A percentile compares a stretch with the other conserved stretches of the same genome.
phyloP scores from a whole-genome alignment of 495 filamentous ascomycete species.

The Copromyces sp. region DNA sequence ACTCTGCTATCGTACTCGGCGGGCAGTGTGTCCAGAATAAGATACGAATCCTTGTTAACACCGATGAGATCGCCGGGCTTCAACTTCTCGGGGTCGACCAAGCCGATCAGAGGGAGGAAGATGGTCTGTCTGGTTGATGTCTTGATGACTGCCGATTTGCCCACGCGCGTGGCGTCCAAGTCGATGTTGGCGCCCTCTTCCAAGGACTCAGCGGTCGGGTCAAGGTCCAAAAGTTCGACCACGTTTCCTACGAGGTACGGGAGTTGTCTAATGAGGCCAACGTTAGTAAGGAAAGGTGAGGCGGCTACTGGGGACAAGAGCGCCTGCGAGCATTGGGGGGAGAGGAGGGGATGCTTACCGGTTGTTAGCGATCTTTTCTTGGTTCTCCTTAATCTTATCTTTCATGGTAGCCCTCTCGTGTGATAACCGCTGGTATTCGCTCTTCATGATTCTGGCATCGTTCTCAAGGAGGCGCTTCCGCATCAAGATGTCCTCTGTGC shows the following conservation, averaged over 20 bases:
- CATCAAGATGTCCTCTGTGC: slow-evolving; percentile 88
- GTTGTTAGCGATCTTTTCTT: slow-evolving; percentile 98
- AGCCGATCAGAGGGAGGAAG: slow-evolving; percentile 93
- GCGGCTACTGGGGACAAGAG: slow-evolving; percentile 2
- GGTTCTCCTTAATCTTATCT: slow-evolving; percentile 98
- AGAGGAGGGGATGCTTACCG: slow-evolving; percentile 45
- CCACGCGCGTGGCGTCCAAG: slow-evolving; percentile 89
- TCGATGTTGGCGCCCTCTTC: slow-evolving; percentile 99
- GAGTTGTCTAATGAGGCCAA: slow-evolving; percentile 57
- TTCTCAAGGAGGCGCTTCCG: slow-evolving; percentile 85
- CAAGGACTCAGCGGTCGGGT: slow-evolving; percentile 88
- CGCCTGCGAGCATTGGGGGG: not conserved
- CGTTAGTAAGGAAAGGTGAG: slow-evolving; percentile 12
- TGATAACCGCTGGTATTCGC: slow-evolving; percentile 85
- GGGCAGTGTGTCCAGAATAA: slow-evolving; percentile 94
- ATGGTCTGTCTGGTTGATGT: slow-evolving; percentile 99
- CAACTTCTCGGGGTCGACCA: slow-evolving; percentile 87
- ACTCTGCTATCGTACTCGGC: slow-evolving; percentile 99
- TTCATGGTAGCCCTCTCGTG: slow-evolving; percentile 92
- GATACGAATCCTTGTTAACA: slow-evolving; percentile 98
- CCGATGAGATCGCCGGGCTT: slow-evolving; percentile 95
- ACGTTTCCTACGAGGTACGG: slow-evolving; percentile 98
- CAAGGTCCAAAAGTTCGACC: slow-evolving; percentile 90
- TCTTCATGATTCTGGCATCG: slow-evolving; percentile 96
- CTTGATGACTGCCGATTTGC: slow-evolving; percentile 99